A percentile compares a stretch with the other conserved stretches of the same genome.
Evolutionary conservation across 768 basidiomycete species (phyloP).

Genomic region (Tubosaeta sp.): DNA sequence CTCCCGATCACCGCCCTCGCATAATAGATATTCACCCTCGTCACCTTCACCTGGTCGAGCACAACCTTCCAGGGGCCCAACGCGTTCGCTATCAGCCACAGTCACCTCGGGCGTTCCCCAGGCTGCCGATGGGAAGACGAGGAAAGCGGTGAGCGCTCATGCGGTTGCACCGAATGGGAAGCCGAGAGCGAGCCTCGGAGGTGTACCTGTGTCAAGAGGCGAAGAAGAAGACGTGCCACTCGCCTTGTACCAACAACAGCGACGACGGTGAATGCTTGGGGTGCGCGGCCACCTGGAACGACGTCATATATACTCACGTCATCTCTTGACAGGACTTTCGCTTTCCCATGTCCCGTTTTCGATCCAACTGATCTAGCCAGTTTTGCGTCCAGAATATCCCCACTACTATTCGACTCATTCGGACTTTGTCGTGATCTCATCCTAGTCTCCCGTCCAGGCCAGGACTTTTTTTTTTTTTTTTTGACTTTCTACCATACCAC

Average conservation of each 20-base stretch:
- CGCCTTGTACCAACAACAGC: slow-evolving; percentile 76
- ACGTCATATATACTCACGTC: slow-evolving; percentile 5
- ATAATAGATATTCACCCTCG: slow-evolving; percentile 35
- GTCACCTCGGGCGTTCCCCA: slow-evolving; percentile 37
- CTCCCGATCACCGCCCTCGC: slow-evolving; percentile 54
- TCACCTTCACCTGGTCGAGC: slow-evolving; percentile 21
- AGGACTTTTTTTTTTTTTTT: slow-evolving; percentile 23
- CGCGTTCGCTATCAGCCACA: slow-evolving; percentile 72
- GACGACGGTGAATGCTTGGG: slow-evolving; percentile 38
- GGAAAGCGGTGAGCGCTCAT: slow-evolving; percentile 66
- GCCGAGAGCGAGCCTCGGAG: slow-evolving; percentile 37
- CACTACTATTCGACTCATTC: slow-evolving; percentile 16
- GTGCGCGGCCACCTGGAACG: slow-evolving; percentile 7
- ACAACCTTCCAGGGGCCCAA: slow-evolving; percentile 38
- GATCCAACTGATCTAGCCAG: slow-evolving; percentile 22
- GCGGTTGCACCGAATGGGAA: slow-evolving; percentile 44
- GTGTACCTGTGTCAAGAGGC: slow-evolving; percentile 29
- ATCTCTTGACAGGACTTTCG: slow-evolving; percentile 3
- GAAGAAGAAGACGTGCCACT: slow-evolving; percentile 82
- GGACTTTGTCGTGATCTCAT: slow-evolving; percentile 22
- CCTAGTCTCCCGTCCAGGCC: slow-evolving; percentile 13
- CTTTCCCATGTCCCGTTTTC: background rate
- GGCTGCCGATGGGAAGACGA: slow-evolving; percentile 47
- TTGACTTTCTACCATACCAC: slow-evolving; percentile 34
- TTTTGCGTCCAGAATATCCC: slow-evolving; percentile 25